Percentiles rank a stretch among this genome's conserved stretches.
Conservation (phyloP, 805 yeast genomes). For the Metschnikowia santaceciliae region DNA sequence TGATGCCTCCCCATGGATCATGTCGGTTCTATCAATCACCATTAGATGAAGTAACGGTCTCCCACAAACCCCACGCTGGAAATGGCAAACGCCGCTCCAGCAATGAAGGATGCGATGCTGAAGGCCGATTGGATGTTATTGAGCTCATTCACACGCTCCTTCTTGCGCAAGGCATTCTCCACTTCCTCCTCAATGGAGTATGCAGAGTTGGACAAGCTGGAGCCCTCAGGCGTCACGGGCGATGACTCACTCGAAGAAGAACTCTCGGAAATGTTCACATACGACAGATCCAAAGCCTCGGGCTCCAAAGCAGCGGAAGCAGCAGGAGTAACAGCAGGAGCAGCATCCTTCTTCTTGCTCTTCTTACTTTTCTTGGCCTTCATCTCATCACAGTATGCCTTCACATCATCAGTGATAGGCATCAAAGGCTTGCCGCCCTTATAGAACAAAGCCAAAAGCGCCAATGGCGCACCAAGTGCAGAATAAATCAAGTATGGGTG, state of each 20-base stretch:
- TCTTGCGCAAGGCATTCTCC: slow-evolving; percentile 39
- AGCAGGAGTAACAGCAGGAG: slow-evolving; percentile 4
- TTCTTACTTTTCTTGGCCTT: not conserved
- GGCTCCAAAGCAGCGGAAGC: slow-evolving; percentile 16
- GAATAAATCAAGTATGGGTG: slow-evolving; percentile 75
- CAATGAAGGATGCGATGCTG: slow-evolving; percentile 36
- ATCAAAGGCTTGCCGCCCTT: slow-evolving; percentile 8
- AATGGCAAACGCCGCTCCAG: slow-evolving; percentile 45
- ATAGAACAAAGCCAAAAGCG: slow-evolving; percentile 19
- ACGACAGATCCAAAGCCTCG: slow-evolving; percentile 35
- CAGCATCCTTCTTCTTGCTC: not conserved
- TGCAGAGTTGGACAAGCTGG: slow-evolving; percentile 5
- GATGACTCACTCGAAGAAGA: slow-evolving; percentile 31
- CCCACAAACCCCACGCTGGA: slow-evolving; percentile 57
- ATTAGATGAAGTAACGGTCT: slow-evolving; percentile 30
- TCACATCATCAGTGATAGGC: slow-evolving; percentile 1
- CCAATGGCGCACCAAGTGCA: slow-evolving; percentile 49
- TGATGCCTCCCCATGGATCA: too few relatives aligned
- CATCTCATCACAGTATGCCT: not conserved
- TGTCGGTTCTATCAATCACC: not conserved
- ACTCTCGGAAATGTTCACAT: slow-evolving; percentile 40
- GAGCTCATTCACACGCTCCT: slow-evolving; percentile 30
- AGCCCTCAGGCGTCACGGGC: slow-evolving; percentile 24
- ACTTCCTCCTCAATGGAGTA: slow-evolving; percentile 40
- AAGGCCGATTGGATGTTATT: slow-evolving; percentile 34